A percentile compares a stretch with the other conserved stretches of the same genome.
Evolutionary conservation across 768 basidiomycete species (phyloP).

Genomic region (Exidia glandulosa): DNA sequence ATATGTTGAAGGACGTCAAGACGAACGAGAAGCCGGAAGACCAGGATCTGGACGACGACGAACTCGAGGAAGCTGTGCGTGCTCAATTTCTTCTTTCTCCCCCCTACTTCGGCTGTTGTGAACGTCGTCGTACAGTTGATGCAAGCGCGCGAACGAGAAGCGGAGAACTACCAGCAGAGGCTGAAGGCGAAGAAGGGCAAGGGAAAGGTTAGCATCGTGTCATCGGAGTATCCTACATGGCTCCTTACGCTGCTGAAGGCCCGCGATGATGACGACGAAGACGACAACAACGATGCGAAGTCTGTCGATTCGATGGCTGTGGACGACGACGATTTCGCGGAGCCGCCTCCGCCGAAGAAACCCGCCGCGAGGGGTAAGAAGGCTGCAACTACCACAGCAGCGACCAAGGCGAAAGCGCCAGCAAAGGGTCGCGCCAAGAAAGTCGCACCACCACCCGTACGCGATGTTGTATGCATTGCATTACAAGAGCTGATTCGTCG

Average conservation of each 20-base stretch:
- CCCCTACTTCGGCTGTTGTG: background rate
- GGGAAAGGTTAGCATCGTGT: constrained; percentile 28
- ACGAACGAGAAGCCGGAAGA: constrained; percentile 57
- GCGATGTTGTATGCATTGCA: too few relatives aligned
- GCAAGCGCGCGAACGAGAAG: constrained; percentile 34
- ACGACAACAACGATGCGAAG: constrained; percentile 24
- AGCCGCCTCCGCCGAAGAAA: constrained; percentile 17
- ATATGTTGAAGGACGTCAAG: constrained; percentile 56
- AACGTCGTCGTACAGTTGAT: constrained; percentile 35
- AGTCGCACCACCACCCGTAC: constrained; percentile 13
- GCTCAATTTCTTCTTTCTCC: background rate
- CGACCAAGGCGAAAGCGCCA: constrained; percentile 24
- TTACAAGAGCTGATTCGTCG: too few relatives aligned
- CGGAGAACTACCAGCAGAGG: constrained; percentile 49
- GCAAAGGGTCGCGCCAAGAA: constrained; percentile 47
- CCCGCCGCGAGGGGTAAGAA: constrained; percentile 21
- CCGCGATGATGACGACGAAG: too few relatives aligned
- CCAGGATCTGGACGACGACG: constrained; percentile 61
- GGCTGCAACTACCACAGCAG: constrained; percentile 16
- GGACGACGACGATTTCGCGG: constrained; percentile 32
- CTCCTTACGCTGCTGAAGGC: background rate
- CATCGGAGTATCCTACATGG: background rate
- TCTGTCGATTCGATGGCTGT: constrained; percentile 66
- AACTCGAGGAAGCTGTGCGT: constrained; percentile 60
- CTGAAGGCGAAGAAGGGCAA: constrained; percentile 23